These are phyloP conservation scores for Capsella bursapastoris DNA, from an alignment of 345 rosid species.

Conservation along the genomic window DNA sequence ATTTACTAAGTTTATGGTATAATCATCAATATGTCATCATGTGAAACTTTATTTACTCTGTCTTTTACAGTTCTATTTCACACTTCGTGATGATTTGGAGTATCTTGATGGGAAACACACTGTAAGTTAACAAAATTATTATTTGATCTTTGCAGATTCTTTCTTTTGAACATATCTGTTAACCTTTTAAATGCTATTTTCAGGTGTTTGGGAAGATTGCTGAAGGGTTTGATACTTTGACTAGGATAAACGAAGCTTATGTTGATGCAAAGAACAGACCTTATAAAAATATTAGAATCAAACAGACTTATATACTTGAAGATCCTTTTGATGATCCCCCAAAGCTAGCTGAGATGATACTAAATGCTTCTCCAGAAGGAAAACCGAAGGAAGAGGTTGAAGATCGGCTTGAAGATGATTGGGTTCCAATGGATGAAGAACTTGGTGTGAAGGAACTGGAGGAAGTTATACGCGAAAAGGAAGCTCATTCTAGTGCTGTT, in stretches of 20 bases:
- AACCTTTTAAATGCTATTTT: constrained; percentile 3
- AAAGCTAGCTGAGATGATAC: constrained; percentile 73
- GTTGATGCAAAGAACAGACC: constrained; percentile 88
- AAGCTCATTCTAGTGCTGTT: constrained; percentile 92
- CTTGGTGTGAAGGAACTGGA: constrained; percentile 68
- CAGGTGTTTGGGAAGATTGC: constrained; percentile 96
- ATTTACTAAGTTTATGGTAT: background rate
- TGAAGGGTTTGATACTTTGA: constrained; percentile 85
- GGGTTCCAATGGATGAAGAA: constrained; percentile 93
- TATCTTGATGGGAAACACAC: constrained; percentile 98
- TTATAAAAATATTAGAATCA: constrained; percentile 81
- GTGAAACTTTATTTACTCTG: background rate
- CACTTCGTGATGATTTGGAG: constrained; percentile 86
- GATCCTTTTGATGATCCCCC: constrained; percentile 95
- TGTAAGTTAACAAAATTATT: constrained; percentile 51
- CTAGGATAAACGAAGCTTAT: constrained; percentile 88
- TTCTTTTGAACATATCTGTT: background rate
- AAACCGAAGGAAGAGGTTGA: constrained; percentile 90
- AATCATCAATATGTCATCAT: constrained; percentile 13
- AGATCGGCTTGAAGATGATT: constrained; percentile 85
- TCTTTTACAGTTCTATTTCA: constrained; percentile 73
- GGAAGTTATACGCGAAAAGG: constrained; percentile 76
- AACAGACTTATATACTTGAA: constrained; percentile 76
- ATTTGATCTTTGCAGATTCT: background rate
- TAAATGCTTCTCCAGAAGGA: constrained; percentile 91